phyloP scores from a whole-genome alignment of 805 yeast species.

The Lipomyces lipofer region DNA sequence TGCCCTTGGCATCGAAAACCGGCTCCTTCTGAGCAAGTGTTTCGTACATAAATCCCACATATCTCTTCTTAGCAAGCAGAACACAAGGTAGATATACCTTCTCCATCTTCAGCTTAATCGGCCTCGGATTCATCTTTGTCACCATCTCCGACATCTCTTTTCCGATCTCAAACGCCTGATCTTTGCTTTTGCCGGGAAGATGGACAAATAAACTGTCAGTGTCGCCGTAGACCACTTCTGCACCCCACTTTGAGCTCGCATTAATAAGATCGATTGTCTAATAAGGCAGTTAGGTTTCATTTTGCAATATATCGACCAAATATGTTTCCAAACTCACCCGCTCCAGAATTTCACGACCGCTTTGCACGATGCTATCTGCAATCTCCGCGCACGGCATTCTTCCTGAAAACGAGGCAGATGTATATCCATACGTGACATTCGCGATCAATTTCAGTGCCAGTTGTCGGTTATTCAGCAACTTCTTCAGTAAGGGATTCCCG shows the following conservation, averaged over 20 bases:
- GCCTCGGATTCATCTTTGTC: constrained; percentile 71
- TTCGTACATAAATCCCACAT: constrained; percentile 84
- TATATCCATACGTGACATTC: constrained; percentile 93
- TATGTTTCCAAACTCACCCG: neutral
- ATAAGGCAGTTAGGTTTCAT: constrained; percentile 31
- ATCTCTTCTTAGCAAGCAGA: constrained; percentile 80
- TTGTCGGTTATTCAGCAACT: constrained; percentile 72
- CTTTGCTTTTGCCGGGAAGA: constrained; percentile 75
- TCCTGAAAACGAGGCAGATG: constrained; percentile 93
- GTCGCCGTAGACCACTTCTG: constrained; percentile 94
- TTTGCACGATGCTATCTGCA: constrained; percentile 90
- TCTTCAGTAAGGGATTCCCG: constrained; percentile 38
- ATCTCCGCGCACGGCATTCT: constrained; percentile 96
- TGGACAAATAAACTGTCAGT: constrained; percentile 92
- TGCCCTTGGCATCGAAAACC: constrained; percentile 91
- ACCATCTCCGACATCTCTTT: constrained; percentile 63
- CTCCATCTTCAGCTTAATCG: constrained; percentile 82
- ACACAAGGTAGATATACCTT: constrained; percentile 89
- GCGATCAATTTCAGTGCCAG: constrained; percentile 87
- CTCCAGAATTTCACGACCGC: constrained; percentile 82
- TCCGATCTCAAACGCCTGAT: constrained; percentile 79
- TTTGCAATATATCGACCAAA: too few relatives aligned
- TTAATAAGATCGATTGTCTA: constrained; percentile 66
- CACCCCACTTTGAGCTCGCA: constrained; percentile 62
- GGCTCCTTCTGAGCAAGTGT: constrained; percentile 55